These are phyloP conservation scores for Blepharisma stoltei DNA, from an alignment of 73 alveolate genomes.

Conservation along the genomic window DNA sequence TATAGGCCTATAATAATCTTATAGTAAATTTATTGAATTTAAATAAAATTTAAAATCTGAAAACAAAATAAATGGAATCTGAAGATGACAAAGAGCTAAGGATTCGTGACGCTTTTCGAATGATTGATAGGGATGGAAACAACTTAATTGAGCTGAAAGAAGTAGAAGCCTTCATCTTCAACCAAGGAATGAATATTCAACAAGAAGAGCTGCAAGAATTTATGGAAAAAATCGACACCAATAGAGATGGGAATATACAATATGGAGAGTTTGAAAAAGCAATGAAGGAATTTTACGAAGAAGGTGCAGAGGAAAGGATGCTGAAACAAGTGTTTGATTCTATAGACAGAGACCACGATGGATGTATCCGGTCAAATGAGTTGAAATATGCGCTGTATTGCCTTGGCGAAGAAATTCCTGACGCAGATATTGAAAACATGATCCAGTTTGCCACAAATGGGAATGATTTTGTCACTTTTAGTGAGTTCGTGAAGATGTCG, in stretches of 20 bases:
- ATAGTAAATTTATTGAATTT: neutral
- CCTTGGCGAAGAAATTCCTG: conserved; percentile 6
- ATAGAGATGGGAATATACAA: conserved; percentile 17
- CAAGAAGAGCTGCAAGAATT: conserved; percentile 17
- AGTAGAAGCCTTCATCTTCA: conserved; percentile 12
- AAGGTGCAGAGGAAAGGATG: neutral
- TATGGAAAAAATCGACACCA: conserved; percentile 4
- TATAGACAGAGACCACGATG: neutral
- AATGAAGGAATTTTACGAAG: neutral
- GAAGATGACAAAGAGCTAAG: neutral
- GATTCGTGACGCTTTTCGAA: neutral
- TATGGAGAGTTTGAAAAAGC: neutral
- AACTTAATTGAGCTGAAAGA: neutral
- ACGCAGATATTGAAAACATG: neutral
- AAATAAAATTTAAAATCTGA: neutral
- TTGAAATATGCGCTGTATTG: conserved; percentile 22
- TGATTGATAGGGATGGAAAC: conserved; percentile 2
- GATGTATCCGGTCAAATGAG: neutral
- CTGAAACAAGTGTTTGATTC: conserved; percentile 14
- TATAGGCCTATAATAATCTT: neutral
- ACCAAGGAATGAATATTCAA: conserved; percentile 25
- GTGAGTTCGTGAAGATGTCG: neutral
- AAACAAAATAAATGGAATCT: conserved; percentile 6
- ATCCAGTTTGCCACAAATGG: neutral
- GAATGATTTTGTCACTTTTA: neutral